Evolutionary conservation across 2,329 filamentous ascomycete species (phyloP).

Genomic region (Corinectria fuckeliana): DNA sequence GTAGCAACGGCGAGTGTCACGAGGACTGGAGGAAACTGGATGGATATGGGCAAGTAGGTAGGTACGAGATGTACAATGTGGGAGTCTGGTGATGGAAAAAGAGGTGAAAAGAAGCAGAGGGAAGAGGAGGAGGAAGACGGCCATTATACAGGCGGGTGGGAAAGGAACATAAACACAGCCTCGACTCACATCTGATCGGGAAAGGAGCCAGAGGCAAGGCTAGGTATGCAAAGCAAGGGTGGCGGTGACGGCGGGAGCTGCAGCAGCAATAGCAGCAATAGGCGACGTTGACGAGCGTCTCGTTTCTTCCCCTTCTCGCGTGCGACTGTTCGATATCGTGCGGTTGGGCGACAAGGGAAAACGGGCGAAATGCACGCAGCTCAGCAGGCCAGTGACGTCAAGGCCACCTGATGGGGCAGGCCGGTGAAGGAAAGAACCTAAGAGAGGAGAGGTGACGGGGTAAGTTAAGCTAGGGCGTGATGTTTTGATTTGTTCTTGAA

Average conservation of each 20-base stretch:
- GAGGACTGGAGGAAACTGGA: conserved; percentile 9
- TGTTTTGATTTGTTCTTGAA: conserved; percentile 1
- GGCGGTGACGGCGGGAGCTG: background rate
- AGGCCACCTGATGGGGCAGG: conserved; percentile 36
- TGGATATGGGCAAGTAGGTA: conserved; percentile 8
- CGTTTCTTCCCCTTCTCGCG: conserved; percentile 20
- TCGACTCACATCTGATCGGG: conserved; percentile 13
- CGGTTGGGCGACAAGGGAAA: conserved; percentile 15
- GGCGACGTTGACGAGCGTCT: conserved; percentile 22
- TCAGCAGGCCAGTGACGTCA: conserved; percentile 34
- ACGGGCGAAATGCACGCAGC: conserved; percentile 14
- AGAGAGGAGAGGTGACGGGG: conserved; percentile 7
- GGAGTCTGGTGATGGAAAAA: background rate
- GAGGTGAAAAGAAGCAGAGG: conserved; percentile 15
- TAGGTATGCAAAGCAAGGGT: too few relatives aligned
- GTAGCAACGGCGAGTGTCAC: conserved; percentile 15
- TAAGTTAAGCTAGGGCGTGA: background rate
- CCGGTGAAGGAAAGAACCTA: conserved; percentile 17
- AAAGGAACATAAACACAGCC: conserved; percentile 1
- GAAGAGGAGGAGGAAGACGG: conserved; percentile 6
- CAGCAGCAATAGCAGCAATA: conserved; percentile 28
- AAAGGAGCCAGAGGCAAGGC: conserved; percentile 5
- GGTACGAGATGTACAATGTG: background rate
- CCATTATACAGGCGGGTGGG: conserved; percentile 25
- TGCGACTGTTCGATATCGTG: conserved; percentile 12